phyloP scores from a whole-genome alignment of 2,329 filamentous ascomycete species.

The Botrytis paeoniae region DNA sequence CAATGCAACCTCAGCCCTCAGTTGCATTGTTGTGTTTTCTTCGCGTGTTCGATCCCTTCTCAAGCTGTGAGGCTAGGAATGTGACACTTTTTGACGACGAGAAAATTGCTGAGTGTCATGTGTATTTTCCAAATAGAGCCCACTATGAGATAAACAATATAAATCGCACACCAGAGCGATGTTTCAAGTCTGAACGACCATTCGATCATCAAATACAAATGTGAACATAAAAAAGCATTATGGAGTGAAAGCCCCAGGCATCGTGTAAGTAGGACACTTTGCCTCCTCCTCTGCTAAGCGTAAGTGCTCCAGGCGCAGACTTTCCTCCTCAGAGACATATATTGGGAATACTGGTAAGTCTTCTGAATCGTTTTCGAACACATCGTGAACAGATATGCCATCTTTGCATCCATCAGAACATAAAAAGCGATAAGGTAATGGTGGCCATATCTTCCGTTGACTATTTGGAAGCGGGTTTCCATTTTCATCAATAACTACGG shows the following conservation, averaged over 20 bases:
- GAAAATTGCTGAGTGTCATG: no score
- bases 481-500: no score
- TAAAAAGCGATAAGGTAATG: constrained; percentile 8
- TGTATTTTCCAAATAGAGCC: no score
- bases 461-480: neutral
- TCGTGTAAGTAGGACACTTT: neutral
- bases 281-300: neutral
- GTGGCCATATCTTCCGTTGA: neutral
- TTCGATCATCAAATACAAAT: no score
- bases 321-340: neutral
- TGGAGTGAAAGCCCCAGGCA: constrained; percentile 6
- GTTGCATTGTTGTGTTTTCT: no score
- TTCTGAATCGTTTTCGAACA: constrained; percentile 7
- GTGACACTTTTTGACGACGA: no score
- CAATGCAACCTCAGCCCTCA: no score
- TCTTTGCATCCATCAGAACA: neutral
- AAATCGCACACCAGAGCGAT: no score
- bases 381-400: neutral
- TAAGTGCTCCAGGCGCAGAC: neutral
- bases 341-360: neutral
- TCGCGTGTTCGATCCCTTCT: no score
- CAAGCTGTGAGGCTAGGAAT: no score
- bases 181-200: no score
- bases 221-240: neutral
- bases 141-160: no score